Conservation (phyloP, 129 eudicot species). For the Gnaphalium uliginosum region DNA sequence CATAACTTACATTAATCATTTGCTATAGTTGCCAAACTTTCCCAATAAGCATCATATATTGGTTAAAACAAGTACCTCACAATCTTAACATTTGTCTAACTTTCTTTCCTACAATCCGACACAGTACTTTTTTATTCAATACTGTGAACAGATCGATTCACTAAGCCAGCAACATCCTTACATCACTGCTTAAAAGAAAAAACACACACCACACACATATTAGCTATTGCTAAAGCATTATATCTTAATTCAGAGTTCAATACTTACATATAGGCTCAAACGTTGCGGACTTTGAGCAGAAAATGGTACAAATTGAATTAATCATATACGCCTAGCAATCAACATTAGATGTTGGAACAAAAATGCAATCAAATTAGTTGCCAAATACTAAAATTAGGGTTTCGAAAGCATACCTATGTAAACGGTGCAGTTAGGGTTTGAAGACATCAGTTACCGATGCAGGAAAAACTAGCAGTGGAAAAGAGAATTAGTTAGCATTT, state of each 20-base stretch:
- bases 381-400: not conserved
- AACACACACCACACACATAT: not conserved
- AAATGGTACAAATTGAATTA: not conserved
- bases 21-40: not conserved
- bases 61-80: not conserved
- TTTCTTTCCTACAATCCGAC: too few relatives aligned
- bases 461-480: not conserved
- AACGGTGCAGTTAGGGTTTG: conserved; percentile 1
- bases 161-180: too few relatives aligned
- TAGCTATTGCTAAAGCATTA: not conserved
- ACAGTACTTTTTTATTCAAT: too few relatives aligned
- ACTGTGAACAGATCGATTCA: too few relatives aligned
- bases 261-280: not conserved
- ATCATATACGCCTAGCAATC: not conserved
- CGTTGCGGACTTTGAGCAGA: not conserved
- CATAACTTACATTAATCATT: not conserved
- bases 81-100: not conserved
- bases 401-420: conserved; percentile 7
- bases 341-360: not conserved
- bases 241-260: not conserved
- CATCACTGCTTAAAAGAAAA: not conserved
- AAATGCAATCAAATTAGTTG: not conserved
- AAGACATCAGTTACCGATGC: not conserved
- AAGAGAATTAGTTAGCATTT: not conserved
- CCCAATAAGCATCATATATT: not conserved